These are phyloP conservation scores for Sugiyamaella boreocaroliniensis DNA, from an alignment of 805 yeast species.

Conservation along the genomic window DNA sequence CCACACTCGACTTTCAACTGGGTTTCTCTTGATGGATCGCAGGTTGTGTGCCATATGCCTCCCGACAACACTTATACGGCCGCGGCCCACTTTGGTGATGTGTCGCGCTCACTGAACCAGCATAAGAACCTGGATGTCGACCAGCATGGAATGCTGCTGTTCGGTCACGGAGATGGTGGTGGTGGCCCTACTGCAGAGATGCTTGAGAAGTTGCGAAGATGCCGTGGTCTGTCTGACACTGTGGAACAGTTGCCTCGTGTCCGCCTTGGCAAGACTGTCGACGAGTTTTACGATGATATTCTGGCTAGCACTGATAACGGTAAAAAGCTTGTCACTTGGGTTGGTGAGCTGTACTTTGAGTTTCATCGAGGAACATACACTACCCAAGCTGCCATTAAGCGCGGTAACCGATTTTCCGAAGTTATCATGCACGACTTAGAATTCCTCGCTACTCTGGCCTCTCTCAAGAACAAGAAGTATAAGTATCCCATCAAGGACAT, in stretches of 20 bases:
- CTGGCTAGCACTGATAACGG: slow-evolving; percentile 61
- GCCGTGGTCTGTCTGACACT: slow-evolving; percentile 79
- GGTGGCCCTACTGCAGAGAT: slow-evolving; percentile 95
- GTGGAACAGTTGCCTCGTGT: slow-evolving; percentile 78
- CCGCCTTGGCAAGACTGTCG: slow-evolving; percentile 70
- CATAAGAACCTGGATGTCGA: slow-evolving; percentile 79
- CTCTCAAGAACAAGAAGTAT: slow-evolving; percentile 48
- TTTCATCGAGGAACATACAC: slow-evolving; percentile 97
- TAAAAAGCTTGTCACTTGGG: slow-evolving; percentile 70
- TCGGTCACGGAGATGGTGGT: slow-evolving; percentile 97
- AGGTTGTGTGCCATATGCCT: slow-evolving; percentile 94
- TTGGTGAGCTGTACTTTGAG: slow-evolving; percentile 89
- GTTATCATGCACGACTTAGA: slow-evolving; percentile 78
- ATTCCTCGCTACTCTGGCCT: slow-evolving; percentile 69
- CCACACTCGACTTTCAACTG: slow-evolving; percentile 91
- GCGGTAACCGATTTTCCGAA: slow-evolving; percentile 71
- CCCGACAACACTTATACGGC: slow-evolving; percentile 96
- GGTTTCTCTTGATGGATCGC: slow-evolving; percentile 92
- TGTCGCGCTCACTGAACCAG: slow-evolving; percentile 66
- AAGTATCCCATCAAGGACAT: slow-evolving; percentile 66
- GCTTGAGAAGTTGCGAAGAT: slow-evolving; percentile 86
- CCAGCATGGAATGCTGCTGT: slow-evolving; percentile 73
- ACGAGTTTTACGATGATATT: slow-evolving; percentile 67
- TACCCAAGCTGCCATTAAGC: slow-evolving; percentile 81
- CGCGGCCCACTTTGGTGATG: slow-evolving; percentile 88